Evolutionary conservation across 768 basidiomycete genomes (phyloP).

Genomic region (Agrocybe praecox): DNA sequence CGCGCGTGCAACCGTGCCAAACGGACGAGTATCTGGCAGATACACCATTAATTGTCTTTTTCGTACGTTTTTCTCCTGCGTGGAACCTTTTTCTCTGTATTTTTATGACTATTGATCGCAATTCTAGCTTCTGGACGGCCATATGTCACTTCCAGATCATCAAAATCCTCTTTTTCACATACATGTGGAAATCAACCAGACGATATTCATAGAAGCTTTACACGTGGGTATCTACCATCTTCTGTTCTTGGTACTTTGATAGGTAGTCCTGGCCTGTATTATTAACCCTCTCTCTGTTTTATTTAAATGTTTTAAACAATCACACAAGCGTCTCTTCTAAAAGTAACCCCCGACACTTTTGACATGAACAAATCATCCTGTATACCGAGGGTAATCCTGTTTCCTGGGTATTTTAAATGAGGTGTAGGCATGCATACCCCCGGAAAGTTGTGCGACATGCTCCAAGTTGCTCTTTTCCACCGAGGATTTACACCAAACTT

Average conservation of each 20-base stretch:
- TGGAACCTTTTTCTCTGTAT: slow-evolving; percentile 27
- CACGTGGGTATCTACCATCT: slow-evolving; percentile 4
- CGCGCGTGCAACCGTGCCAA: slow-evolving; percentile 16
- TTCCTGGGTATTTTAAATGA: background rate
- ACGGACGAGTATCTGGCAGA: slow-evolving; percentile 7
- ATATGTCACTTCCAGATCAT: slow-evolving; percentile 35
- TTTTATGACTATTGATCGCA: slow-evolving; percentile 22
- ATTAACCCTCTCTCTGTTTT: background rate
- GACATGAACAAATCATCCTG: background rate
- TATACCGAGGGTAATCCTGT: background rate
- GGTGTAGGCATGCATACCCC: background rate
- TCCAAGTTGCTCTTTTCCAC: background rate
- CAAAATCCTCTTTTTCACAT: slow-evolving; percentile 30
- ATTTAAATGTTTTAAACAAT: background rate
- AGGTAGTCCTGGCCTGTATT: background rate
- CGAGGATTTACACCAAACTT: background rate
- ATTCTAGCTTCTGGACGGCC: slow-evolving; percentile 29
- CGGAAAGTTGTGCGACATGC: background rate
- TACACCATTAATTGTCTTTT: background rate
- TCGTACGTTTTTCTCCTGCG: slow-evolving; percentile 21
- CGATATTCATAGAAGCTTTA: background rate
- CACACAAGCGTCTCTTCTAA: background rate
- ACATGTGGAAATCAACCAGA: slow-evolving; percentile 30
- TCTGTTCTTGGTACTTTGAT: background rate
- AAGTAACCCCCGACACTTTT: background rate